Evolutionary conservation across 2,329 filamentous ascomycete species (phyloP), one percentile per base, ranked within the genome.

Genomic region (Dothideomycetidae sp.): DNA sequence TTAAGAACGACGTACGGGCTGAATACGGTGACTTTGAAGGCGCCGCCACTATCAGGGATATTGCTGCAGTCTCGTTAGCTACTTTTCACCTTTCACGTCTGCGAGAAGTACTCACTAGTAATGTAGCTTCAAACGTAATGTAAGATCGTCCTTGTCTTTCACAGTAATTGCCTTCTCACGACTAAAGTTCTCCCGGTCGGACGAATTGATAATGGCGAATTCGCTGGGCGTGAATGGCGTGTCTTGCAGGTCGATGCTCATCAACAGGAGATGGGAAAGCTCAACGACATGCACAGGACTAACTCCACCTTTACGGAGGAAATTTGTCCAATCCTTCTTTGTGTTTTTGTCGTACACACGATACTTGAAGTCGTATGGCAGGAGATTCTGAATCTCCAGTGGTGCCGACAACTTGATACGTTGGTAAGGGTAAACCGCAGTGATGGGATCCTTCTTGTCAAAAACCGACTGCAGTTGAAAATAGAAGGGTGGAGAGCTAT

Each of bases 341-440:
- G 86, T 94, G 56, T 93, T 92, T 63, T 92, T 94, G 64, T 98
- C 90, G 53, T 96, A 98, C 39, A 98, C 96, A 39, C 88, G 77
- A 57, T 98, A 98, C 59, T 98, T 96, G 73, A 98, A 98, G 59
- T 98, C 90, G 53, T 90, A 96, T 0, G 90, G 90, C 26, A 98
- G 63, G 30, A 98, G 64, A 47, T 98, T 98, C 57, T 98, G 88
- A 3, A 98, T 70, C 34, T 93, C 88, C 10, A 98, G 75, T 0
- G 92, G 90, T 1, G 90, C 88, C 15, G 84, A 93, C 2, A 98
- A 71, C 47, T 86, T 82, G 46, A 98, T 70, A 42, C 76, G 78
- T 90, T 98, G 96, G 56, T 90, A 90, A 0, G 90, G 90, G 53
- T 98, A 98, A 43, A 78, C 72, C 40, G 69, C 77, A 2, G 80